Base-by-base conservation (phyloP, 2,329 filamentous ascomycete species). In the Trichoderma breve region DNA sequence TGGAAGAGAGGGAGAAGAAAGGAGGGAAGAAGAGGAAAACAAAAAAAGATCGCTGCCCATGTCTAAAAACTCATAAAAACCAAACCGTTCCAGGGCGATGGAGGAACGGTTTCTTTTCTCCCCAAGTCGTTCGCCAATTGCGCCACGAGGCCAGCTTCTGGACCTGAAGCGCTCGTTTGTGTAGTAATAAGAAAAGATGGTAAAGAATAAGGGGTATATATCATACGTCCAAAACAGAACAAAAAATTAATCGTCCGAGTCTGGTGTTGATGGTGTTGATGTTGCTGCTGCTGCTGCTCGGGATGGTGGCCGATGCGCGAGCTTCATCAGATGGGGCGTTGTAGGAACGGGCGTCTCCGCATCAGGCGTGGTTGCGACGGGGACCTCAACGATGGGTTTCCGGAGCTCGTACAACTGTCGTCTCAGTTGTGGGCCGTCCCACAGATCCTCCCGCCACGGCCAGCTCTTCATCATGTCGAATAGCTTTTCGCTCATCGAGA, bases 391-490 rank as follows among this genome's bases (percentile, higher is more conserved):
- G 26, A 70, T 32, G n/a, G 67, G 64, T 14, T 63, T 73, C 58
- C 71, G 55, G 14, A 62, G 21, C n/a, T 70, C 39, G 32, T 71
- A 55, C 18, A 74, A 61, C 60, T 70, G 70, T 4, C 61, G 58
- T 32, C 74, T 71, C 47, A 76, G 55, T n/a, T 60, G 69, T 21
- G 74, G 73, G 15, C 74, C 74, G 28, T 75, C 74, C 74, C 74
- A 75, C n/a, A 75, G 39, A 43, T 73, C 73, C 62, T 74, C 74
- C 21, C 63, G 69, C 57, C 67, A 62, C 1, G 73, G 74, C 74
- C 74, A 75, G 26, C 68, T 69, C 8, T 39, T 71, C 34, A 74
- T 74, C 69, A 73, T 63, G 6, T 24, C 24, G 12, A 72, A 58
- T 24, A 75, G 24, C 26, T 63, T 70, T 43, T 70, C 64, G 51